Base-by-base conservation (phyloP, 805 yeast species). In the Cyberlindnera veronae region DNA sequence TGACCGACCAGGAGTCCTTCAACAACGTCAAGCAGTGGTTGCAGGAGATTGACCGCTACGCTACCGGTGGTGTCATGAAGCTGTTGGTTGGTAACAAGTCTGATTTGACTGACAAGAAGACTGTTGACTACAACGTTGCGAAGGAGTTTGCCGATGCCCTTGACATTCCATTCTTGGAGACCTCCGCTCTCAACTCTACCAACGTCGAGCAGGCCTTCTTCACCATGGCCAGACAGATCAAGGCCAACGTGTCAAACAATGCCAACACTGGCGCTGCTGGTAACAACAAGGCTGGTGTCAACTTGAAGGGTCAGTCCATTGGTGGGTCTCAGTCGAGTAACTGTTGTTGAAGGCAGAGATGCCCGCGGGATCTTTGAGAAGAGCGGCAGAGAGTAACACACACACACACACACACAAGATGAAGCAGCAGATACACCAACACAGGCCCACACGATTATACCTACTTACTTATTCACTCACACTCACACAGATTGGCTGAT, bases 211-310 rank as follows among this genome's bases (percentile, higher is more conserved):
- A 93, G 67, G 98, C 98, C 11, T 93, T 93, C 71, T 81, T 87
- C 74, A 89, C 96, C 52, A 93, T 93, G 99, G 95, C 98, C 10
- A 84, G 95, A 66, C 97, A 93, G 66, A 93, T 93, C 63, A 93
- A 93, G 74, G 93, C 95, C 50, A 89, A 89, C 61, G 88, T 93
- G 87, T 82, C 91, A 30, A 81, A 71, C 51, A 63, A 60, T 36
- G 67, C 76, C 59, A 64, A 54, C 29, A 44, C 55, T 22, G 57
- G 53, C 22, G 42, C 55, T 39, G 52, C 61, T 34, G 61, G 61
- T 23, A 59, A 68, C 53, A 75, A 72, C 49, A 82, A 81, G 63
- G 75, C 81, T 34, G 74, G 76, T 55, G 87, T 85, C 48, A 84
- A 83, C 63, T 70, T 84, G 62, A 48, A 74, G 79, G 91, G 91